Conservation (phyloP, 768 basidiomycete species). For the Boletus sensibilis region DNA sequence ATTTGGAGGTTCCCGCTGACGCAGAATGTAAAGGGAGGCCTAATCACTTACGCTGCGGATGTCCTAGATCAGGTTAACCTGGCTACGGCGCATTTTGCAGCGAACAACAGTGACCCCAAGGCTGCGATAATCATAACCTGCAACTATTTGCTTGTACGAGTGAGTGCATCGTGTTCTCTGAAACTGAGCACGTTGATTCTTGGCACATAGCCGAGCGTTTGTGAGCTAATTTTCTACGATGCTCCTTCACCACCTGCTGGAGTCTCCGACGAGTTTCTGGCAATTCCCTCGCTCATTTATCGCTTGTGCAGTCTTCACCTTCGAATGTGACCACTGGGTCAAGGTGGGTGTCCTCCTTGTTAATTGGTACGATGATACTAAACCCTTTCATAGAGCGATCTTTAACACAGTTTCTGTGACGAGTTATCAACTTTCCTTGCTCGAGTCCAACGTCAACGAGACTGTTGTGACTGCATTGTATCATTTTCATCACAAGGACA, state of each 20-base stretch:
- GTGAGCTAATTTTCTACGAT: conserved; percentile 52
- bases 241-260: conserved; percentile 28
- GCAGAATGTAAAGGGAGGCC: conserved; percentile 43
- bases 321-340: background rate
- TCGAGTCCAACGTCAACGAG: conserved; percentile 12
- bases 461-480: conserved; percentile 10
- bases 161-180: background rate
- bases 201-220: background rate
- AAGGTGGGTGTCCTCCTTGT: conserved; percentile 1
- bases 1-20: background rate
- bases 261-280: conserved; percentile 28
- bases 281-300: conserved; percentile 12
- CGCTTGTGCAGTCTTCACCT: conserved; percentile 5
- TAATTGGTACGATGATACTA: background rate
- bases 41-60: conserved; percentile 31
- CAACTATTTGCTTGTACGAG: conserved; percentile 24
- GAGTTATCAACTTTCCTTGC: conserved; percentile 6
- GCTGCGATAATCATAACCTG: conserved; percentile 42
- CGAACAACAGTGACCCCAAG: conserved; percentile 18
- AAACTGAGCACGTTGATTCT: background rate
- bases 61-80: conserved; percentile 7
- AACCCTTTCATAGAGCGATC: background rate
- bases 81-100: conserved; percentile 12
- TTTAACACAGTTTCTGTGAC: background rate
- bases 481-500: background rate